Evolutionary conservation across 1,284 basidiomycete species (phyloP).

Genomic region (Ganoderma lucidum): DNA sequence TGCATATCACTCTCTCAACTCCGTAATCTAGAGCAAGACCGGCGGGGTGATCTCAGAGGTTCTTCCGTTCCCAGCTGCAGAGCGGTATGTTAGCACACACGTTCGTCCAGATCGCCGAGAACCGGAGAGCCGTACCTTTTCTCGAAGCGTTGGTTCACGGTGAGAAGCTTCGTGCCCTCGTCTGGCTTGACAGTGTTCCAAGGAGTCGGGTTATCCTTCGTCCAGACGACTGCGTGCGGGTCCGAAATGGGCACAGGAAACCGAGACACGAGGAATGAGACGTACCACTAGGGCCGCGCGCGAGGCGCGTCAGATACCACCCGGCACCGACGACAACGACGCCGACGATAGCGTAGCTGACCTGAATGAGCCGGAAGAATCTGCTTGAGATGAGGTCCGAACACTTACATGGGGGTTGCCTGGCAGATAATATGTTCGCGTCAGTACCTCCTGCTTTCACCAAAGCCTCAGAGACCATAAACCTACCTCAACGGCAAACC

Average conservation of each 20-base stretch:
- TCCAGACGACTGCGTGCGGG: constrained; percentile 72
- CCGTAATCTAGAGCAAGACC: constrained; percentile 8
- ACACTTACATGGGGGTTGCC: constrained; percentile 81
- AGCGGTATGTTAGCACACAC: constrained; percentile 13
- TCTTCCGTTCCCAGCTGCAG: constrained; percentile 74
- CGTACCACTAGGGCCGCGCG: constrained; percentile 73
- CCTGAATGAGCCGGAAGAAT: constrained; percentile 13
- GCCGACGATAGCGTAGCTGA: constrained; percentile 76
- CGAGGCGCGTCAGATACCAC: constrained; percentile 81
- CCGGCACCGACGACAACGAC: constrained; percentile 66
- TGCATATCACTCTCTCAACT: constrained; percentile 11
- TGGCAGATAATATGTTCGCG: constrained; percentile 37
- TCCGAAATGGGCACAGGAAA: not conserved
- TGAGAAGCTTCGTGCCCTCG: constrained; percentile 74
- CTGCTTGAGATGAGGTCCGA: constrained; percentile 10
- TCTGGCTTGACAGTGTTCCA: constrained; percentile 80
- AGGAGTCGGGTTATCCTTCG: constrained; percentile 80
- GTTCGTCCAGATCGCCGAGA: constrained; percentile 13
- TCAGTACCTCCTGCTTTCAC: constrained; percentile 3
- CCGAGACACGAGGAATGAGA: constrained; percentile 18
- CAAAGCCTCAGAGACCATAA: constrained; percentile 9
- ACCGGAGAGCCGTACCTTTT: constrained; percentile 57
- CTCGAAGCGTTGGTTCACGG: constrained; percentile 76
- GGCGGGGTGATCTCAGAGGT: constrained; percentile 53
- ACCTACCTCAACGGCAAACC: constrained; percentile 83